phyloP scores from a whole-genome alignment of 2,329 filamentous ascomycete genomes.

The Botrytis paeoniae region DNA sequence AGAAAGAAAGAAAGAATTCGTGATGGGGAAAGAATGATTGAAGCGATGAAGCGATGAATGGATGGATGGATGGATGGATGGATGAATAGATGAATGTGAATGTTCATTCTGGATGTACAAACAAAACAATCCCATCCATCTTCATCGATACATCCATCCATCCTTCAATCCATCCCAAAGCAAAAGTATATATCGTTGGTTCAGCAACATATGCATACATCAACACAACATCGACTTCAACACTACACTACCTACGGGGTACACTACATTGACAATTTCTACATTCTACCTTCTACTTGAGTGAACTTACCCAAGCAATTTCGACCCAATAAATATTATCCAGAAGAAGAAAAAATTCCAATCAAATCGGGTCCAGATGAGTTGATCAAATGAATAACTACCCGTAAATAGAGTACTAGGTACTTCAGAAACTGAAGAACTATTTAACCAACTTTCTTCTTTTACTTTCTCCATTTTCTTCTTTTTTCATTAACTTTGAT shows the following conservation, averaged over 20 bases:
- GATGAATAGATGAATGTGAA: too few species aligned
- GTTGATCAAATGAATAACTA: not conserved
- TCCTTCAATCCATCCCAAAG: not conserved
- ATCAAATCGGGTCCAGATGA: not conserved
- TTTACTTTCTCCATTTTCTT: not conserved
- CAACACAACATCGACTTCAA: not conserved
- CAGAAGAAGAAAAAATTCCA: not conserved
- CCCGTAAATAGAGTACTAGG: not conserved
- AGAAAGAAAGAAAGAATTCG: too few species aligned
- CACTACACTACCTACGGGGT: not conserved
- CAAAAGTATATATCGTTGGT: not conserved
- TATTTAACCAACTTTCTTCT: not conserved
- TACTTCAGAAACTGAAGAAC: not conserved
- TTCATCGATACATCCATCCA: not conserved
- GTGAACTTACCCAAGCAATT: not conserved
- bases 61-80: not conserved
- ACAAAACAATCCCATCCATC: not conserved
- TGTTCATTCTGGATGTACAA: not conserved
- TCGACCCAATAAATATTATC: not conserved
- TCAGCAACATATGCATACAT: not conserved
- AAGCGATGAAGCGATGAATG: not conserved
- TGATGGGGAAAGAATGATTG: not conserved
- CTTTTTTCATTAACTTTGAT: not conserved
- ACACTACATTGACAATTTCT: not conserved
- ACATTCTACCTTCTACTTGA: fast-evolving